phyloP scores from a whole-genome alignment of 108 stramenopile genomes.

The Parietichytrium sp. region DNA sequence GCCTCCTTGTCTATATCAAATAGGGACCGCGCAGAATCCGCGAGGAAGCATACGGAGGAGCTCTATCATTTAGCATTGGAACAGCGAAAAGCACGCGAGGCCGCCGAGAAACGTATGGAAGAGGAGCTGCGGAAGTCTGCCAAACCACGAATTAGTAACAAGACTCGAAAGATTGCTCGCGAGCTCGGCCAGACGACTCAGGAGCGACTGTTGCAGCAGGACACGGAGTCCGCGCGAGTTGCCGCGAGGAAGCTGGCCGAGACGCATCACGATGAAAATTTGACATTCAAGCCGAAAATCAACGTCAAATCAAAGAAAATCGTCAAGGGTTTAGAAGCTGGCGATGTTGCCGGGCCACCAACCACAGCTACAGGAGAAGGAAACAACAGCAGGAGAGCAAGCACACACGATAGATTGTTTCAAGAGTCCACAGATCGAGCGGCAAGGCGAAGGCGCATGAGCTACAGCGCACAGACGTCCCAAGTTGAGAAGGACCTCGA shows the following conservation, averaged over 20 bases:
- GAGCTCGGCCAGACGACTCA: conserved; percentile 11
- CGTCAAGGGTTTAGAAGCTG: background rate
- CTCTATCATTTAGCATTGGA: background rate
- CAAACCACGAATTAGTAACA: background rate
- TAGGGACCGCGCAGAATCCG: background rate
- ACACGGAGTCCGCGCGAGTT: background rate
- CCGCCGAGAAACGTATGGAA: background rate
- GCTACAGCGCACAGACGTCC: background rate
- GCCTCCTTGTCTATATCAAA: background rate
- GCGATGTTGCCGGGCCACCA: background rate
- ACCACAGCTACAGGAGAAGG: too few relatives aligned
- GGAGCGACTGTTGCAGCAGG: background rate
- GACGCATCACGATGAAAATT: background rate
- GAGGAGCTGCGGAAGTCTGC: background rate
- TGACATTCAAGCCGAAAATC: background rate
- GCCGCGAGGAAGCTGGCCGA: background rate
- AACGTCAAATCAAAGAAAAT: background rate
- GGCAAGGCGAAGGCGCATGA: background rate
- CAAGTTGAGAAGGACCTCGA: background rate
- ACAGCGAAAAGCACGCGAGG: background rate
- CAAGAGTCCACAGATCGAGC: background rate
- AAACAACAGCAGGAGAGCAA: too few relatives aligned
- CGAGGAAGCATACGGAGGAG: background rate
- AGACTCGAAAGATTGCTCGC: background rate
- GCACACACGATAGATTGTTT: background rate